These are phyloP conservation scores for Ampelocalamus luodianensis DNA, from an alignment of 176 grass and related monocot genomes.

Conservation along the genomic window DNA sequence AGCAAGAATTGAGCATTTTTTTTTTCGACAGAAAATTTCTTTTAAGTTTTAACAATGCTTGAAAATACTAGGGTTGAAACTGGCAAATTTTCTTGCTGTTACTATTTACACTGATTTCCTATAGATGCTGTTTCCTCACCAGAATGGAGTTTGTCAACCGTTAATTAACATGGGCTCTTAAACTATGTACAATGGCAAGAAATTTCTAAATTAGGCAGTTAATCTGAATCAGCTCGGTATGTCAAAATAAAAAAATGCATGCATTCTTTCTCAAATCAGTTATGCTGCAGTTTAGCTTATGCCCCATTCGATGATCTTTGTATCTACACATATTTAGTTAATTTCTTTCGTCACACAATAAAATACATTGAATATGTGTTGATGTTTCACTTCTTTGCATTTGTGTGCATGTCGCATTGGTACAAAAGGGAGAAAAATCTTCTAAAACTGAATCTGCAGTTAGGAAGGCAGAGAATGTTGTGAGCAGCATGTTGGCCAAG, in stretches of 20 bases:
- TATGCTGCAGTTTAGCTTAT: background rate
- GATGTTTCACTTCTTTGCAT: constrained; percentile 28
- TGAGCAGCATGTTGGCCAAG: constrained; percentile 96
- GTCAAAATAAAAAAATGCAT: constrained; percentile 1
- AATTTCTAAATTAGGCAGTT: constrained; percentile 1
- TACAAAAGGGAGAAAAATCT: constrained; percentile 46
- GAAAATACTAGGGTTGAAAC: background rate
- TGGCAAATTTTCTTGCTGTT: background rate
- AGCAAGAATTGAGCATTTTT: background rate
- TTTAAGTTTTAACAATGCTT: background rate
- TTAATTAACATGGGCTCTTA: background rate
- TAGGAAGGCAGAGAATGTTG: constrained; percentile 91
- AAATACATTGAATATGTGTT: background rate
- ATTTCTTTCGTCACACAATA: background rate
- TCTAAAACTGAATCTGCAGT: constrained; percentile 61
- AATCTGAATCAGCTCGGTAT: background rate
- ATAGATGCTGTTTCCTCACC: background rate
- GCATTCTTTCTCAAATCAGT: background rate
- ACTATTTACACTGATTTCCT: background rate
- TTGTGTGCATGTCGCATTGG: constrained; percentile 29
- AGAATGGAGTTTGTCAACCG: background rate
- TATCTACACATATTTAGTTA: background rate
- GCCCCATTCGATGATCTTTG: background rate
- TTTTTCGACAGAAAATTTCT: no score
- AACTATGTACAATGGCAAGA: background rate